Conservation (phyloP, 2,329 filamentous ascomycete genomes). For the Bipolaris sorokiniana region DNA sequence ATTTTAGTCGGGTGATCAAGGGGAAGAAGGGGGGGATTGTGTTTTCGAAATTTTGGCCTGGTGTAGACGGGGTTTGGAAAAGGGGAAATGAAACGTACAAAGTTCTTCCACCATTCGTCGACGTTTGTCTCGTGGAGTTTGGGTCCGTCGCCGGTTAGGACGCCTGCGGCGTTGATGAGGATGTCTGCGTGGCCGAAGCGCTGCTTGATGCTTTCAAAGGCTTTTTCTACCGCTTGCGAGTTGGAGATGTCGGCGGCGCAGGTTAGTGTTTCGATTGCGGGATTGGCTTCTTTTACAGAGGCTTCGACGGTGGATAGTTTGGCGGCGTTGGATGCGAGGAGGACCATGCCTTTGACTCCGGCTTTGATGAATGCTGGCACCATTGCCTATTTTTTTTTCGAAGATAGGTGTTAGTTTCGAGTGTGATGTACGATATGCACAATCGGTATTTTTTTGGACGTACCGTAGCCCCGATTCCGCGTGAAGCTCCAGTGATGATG, state of each 20-base stretch:
- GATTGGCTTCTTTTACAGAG: conserved; percentile 36
- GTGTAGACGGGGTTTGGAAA: too few species aligned
- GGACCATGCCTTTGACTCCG: conserved; percentile 41
- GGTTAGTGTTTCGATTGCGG: conserved; percentile 38
- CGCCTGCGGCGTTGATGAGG: conserved; percentile 27
- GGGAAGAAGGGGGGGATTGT: background rate
- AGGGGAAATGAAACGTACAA: conserved; percentile 14
- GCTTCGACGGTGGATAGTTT: conserved; percentile 33
- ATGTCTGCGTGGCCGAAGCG: conserved; percentile 28
- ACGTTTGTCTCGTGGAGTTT: conserved; percentile 26
- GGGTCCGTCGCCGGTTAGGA: conserved; percentile 16
- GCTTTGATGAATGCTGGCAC: conserved; percentile 46
- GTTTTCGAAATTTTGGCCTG: too few species aligned
- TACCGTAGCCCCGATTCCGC: conserved; percentile 45
- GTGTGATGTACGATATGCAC: background rate
- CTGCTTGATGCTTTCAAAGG: conserved; percentile 23
- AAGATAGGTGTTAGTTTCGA: too few species aligned
- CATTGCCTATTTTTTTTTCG: conserved; percentile 26
- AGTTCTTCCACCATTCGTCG: conserved; percentile 26
- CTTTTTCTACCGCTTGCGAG: conserved; percentile 20
- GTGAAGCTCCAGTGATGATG: conserved; percentile 51
- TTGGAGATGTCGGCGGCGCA: conserved; percentile 39
- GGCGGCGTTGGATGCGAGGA: conserved; percentile 37
- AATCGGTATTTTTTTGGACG: background rate
- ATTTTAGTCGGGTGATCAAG: too few species aligned